Evolutionary conservation across 2,329 filamentous ascomycete species (phyloP).

Genomic region (Fusarium goolgardi): DNA sequence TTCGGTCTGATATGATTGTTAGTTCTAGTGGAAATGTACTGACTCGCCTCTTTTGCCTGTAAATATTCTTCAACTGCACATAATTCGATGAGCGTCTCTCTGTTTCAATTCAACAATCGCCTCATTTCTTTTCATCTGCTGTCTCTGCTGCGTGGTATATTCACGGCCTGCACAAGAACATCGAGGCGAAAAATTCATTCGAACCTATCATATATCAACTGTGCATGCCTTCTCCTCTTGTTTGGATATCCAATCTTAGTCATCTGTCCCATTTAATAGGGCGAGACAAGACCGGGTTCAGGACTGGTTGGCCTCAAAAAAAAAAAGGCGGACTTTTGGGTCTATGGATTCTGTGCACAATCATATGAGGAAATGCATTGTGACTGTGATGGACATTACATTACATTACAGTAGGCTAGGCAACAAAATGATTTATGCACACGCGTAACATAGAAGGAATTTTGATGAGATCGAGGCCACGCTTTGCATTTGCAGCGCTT

Average conservation of each 20-base stretch:
- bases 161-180: not conserved
- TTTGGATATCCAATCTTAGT: not conserved
- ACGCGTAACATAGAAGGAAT: constrained; percentile 6
- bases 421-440: constrained; percentile 8
- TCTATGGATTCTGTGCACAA: not conserved
- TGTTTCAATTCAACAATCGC: not conserved
- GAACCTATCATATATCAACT: constrained; percentile 5
- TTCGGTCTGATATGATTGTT: constrained; percentile 27
- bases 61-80: not conserved
- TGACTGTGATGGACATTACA: constrained; percentile 3
- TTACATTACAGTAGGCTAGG: not conserved
- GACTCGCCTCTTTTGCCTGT: not conserved
- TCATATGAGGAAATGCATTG: not conserved
- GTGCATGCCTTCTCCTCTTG: not conserved
- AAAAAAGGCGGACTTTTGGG: not conserved
- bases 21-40: not conserved
- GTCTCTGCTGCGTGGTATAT: not conserved
- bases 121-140: not conserved
- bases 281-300: constrained; percentile 7
- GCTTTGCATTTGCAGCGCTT: constrained; percentile 9
- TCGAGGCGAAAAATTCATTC: not conserved
- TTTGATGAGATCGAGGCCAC: constrained; percentile 10
- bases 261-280: not conserved
- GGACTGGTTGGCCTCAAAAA: constrained; percentile 9
- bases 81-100: not conserved